Conservation (phyloP, 1,284 basidiomycete species). For the Moniliella sp. region DNA sequence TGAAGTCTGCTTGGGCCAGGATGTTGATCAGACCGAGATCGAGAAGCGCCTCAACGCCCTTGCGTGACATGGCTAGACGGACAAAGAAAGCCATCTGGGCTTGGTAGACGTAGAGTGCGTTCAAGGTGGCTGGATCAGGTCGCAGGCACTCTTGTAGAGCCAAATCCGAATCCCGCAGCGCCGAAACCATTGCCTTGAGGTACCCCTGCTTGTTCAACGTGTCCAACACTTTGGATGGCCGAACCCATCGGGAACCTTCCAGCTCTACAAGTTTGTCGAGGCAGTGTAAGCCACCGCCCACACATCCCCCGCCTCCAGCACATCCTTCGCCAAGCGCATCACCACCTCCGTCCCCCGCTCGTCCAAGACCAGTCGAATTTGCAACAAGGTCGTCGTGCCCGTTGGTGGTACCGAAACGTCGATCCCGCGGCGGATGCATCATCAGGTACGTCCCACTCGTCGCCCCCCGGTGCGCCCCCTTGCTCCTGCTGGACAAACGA, state of each 20-base stretch:
- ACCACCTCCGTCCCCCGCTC: slow-evolving; percentile 48
- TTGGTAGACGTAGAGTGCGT: background rate
- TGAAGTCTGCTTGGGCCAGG: background rate
- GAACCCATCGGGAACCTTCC: background rate
- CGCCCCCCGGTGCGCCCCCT: too few relatives aligned
- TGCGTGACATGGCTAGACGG: background rate
- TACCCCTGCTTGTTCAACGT: background rate
- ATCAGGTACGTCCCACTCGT: too few relatives aligned
- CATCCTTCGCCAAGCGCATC: slow-evolving; percentile 57
- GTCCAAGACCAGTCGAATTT: slow-evolving; percentile 40
- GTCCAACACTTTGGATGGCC: background rate
- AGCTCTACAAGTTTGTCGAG: slow-evolving; percentile 47
- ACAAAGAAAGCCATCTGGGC: background rate
- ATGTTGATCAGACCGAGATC: background rate
- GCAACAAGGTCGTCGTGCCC: slow-evolving; percentile 15
- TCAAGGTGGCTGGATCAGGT: background rate
- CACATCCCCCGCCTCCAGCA: slow-evolving; percentile 76
- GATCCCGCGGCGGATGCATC: slow-evolving; percentile 4
- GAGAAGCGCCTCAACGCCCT: background rate
- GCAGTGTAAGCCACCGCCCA: slow-evolving; percentile 83
- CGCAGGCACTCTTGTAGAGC: background rate
- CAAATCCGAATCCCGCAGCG: background rate
- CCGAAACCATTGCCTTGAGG: background rate
- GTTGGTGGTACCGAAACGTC: slow-evolving; percentile 1
- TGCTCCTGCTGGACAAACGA: slow-evolving; percentile 46